Percentiles rank a stretch among this genome's conserved stretches.
Conservation (phyloP, 1,284 basidiomycete species). For the Vanrija sp. region DNA sequence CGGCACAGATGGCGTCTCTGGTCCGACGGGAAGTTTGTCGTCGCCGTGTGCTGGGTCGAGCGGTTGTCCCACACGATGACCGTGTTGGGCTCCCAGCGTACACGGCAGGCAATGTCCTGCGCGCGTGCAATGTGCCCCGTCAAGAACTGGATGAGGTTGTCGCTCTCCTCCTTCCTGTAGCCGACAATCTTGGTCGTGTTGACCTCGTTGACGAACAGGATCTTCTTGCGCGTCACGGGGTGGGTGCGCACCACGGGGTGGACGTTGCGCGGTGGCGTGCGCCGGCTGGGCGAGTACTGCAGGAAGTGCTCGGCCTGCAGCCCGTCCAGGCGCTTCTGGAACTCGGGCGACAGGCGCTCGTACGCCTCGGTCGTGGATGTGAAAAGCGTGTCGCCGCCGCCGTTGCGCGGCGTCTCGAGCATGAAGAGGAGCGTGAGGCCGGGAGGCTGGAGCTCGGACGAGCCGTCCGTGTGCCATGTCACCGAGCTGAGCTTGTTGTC, state of each 20-base stretch:
- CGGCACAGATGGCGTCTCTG: no score
- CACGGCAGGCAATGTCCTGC: slow-evolving; percentile 24
- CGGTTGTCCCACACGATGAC: slow-evolving; percentile 54
- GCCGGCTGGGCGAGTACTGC: slow-evolving; percentile 63
- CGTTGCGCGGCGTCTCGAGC: slow-evolving; percentile 58
- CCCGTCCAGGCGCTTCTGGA: slow-evolving; percentile 64
- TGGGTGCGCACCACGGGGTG: slow-evolving; percentile 52
- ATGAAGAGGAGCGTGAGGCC: slow-evolving; percentile 81
- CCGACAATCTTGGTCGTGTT: slow-evolving; percentile 63
- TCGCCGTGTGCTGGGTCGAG: no score
- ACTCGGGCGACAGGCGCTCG: slow-evolving; percentile 62
- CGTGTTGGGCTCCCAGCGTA: slow-evolving; percentile 52
- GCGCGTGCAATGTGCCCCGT: no score
- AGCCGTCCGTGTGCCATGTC: slow-evolving; percentile 63
- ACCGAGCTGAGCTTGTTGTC: no score
- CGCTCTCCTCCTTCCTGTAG: slow-evolving; percentile 72
- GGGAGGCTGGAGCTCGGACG: slow-evolving; percentile 77
- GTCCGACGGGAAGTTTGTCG: no score
- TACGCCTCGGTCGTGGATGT: slow-evolving; percentile 60
- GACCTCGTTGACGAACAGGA: slow-evolving; percentile 49
- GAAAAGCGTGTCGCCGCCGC: slow-evolving; percentile 70
- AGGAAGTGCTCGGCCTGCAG: slow-evolving; percentile 59
- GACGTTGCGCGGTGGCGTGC: slow-evolving; percentile 54
- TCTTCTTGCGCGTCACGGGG: slow-evolving; percentile 45
- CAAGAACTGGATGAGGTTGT: slow-evolving; percentile 64